Conservation (phyloP, 208 protist genomes). For the Leishmania aethiopica region DNA sequence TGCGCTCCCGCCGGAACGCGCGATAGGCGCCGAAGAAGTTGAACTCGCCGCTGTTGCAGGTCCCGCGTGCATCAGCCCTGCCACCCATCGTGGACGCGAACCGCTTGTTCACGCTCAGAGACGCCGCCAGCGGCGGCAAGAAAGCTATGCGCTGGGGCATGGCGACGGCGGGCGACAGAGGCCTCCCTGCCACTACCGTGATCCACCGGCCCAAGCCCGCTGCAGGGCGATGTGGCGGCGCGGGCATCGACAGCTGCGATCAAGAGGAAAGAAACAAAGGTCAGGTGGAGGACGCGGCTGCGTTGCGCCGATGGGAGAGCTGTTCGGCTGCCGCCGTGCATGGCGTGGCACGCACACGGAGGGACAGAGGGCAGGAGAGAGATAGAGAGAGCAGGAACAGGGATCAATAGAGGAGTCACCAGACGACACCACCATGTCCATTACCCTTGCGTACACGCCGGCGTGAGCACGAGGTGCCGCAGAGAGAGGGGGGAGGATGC, state of each 20-base stretch:
- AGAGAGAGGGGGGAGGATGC: not conserved
- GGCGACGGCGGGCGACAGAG: not conserved
- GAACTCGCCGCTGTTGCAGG: not conserved
- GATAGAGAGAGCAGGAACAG: not conserved
- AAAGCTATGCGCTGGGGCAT: not conserved
- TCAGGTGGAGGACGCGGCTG: not conserved
- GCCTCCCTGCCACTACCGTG: not conserved
- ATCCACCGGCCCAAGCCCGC: not conserved
- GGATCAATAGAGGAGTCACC: not conserved
- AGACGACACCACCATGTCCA: not conserved
- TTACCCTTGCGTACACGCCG: not conserved
- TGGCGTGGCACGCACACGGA: not conserved
- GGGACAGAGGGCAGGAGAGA: not conserved
- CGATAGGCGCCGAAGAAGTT: constrained; percentile 21
- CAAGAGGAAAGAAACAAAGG: not conserved
- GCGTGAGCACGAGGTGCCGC: not conserved
- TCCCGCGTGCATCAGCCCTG: not conserved
- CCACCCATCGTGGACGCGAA: not conserved
- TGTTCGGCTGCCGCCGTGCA: not conserved
- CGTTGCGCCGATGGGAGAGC: not conserved
- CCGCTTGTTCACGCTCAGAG: not conserved
- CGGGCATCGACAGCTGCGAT: not conserved
- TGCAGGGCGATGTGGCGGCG: not conserved
- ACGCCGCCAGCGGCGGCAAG: not conserved
- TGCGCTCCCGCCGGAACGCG: constrained; percentile 9